Percentiles rank a stretch among this genome's conserved stretches.
These are phyloP conservation scores for Phellopilus nigrolimitatus DNA, from an alignment of 1,284 basidiomycete species.

Conservation along the genomic window DNA sequence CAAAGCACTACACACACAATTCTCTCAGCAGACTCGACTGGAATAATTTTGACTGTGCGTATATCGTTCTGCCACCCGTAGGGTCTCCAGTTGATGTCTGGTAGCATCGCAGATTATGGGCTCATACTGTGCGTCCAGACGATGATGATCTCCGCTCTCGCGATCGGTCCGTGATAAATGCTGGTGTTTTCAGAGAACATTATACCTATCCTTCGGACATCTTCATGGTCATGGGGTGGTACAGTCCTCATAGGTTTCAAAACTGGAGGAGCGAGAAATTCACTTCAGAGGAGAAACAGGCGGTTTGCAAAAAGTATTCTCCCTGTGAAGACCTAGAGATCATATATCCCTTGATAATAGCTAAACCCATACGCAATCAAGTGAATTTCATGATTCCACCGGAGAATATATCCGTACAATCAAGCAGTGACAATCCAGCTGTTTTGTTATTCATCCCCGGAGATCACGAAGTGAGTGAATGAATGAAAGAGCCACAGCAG, in stretches of 20 bases:
- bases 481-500: no score
- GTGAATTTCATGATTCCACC: constrained; percentile 57
- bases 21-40: constrained; percentile 57
- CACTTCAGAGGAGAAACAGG: constrained; percentile 44
- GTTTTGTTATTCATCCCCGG: no score
- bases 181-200: constrained; percentile 38
- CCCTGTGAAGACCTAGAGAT: constrained; percentile 37
- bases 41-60: constrained; percentile 53
- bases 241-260: constrained; percentile 40
- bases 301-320: constrained; percentile 35
- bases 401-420: constrained; percentile 17
- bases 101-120: constrained; percentile 47
- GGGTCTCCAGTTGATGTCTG: constrained; percentile 34
- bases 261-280: constrained; percentile 48
- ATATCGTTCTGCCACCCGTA: constrained; percentile 48
- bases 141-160: constrained; percentile 19
- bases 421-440: not conserved
- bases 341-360: constrained; percentile 56
- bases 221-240: constrained; percentile 42
- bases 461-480: no score
- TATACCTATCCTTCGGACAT: constrained; percentile 49
- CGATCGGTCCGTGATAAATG: constrained; percentile 31
- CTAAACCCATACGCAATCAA: constrained; percentile 44
- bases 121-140: constrained; percentile 16
- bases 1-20: constrained; percentile 50